Base-by-base conservation (phyloP, 2,329 filamentous ascomycete genomes). In the Fonsecaea pedrosoi region DNA sequence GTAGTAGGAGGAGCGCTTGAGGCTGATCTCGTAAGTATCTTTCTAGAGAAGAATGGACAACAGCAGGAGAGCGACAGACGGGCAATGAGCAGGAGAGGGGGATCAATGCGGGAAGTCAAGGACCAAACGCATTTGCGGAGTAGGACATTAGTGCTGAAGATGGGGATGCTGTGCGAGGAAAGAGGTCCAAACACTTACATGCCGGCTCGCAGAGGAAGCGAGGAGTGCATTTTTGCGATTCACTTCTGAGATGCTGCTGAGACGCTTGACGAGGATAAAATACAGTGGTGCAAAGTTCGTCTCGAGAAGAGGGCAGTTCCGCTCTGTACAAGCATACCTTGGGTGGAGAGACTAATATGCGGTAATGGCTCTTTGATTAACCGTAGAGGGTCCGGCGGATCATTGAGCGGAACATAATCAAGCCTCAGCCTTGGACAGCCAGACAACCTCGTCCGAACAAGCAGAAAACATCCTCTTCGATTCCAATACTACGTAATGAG, bases 1-100 rank as follows among this genome's bases (percentile, higher is more conserved):
- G 84, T 98, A 99, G 85, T 99, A 99, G 71, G 92, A 93, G 37
- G 89, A 91, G 75, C 83, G 82, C 59, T 89, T 89, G 54, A 73
- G 70, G 10, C 68, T 70, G 12, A 6, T 30, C 10, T 8, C 21
- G 21, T 50, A 25, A 50, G 45, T 30, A 25, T 13, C 18, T 50
- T 13, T 10, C 8, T 18, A 30, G 18, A 30, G 21, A 1, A 50
- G 18, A 50, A 32, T 5, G 30, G 4, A 32, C 2, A 50, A 10
- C 21, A 8, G 42, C 18, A 9, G 18, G 10, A 48, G 10, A n/a
- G n/a, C 40, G 18, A 42, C 38, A 5, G 13, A 32, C 6, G 30
- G 40, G 18, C n/a, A 18, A 25, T 18, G 21, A 30, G 18, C 4
- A 25, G 21, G 18, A 25, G 45, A 21, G 25, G 45, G 45, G 9